Evolutionary conservation across 2,329 filamentous ascomycete species (phyloP).

Genomic region (Onygenales sp.): DNA sequence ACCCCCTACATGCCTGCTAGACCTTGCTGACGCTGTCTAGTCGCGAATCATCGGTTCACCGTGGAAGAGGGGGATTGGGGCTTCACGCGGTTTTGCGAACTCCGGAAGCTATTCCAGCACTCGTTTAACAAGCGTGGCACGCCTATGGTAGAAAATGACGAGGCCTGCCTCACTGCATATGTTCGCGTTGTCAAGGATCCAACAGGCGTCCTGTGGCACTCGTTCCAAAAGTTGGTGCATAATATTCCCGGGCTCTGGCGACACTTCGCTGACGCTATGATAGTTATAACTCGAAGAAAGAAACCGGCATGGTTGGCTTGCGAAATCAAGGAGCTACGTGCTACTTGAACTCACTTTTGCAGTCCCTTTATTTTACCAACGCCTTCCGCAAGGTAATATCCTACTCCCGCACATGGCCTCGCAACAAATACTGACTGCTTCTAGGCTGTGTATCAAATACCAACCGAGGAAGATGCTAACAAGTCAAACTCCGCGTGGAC

Average conservation of each 20-base stretch:
- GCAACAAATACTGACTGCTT: slow-evolving; percentile 1
- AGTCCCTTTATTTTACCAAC: slow-evolving; percentile 80
- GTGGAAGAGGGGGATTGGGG: slow-evolving; percentile 97
- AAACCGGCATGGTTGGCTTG: slow-evolving; percentile 91
- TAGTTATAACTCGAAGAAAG: slow-evolving; percentile 94
- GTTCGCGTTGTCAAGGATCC: slow-evolving; percentile 41
- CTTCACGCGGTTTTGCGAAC: slow-evolving; percentile 91
- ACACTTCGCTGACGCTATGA: slow-evolving; percentile 36
- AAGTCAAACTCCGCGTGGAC: slow-evolving; percentile 86
- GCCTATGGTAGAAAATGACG: slow-evolving; percentile 41
- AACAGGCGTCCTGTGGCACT: slow-evolving; percentile 41
- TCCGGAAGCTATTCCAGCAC: slow-evolving; percentile 71
- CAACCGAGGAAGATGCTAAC: slow-evolving; percentile 74
- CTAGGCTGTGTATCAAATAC: slow-evolving; percentile 92
- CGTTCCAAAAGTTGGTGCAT: slow-evolving; percentile 31
- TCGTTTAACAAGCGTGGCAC: slow-evolving; percentile 61
- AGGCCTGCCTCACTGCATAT: slow-evolving; percentile 38
- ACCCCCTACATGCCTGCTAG: slow-evolving; percentile 6
- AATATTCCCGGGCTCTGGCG: background rate
- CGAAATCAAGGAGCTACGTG: slow-evolving; percentile 95
- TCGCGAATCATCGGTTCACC: slow-evolving; percentile 90
- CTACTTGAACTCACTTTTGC: slow-evolving; percentile 75
- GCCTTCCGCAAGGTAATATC: slow-evolving; percentile 73
- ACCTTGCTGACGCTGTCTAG: slow-evolving; percentile 20
- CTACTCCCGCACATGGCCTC: background rate